Base-by-base conservation (phyloP, 2,329 filamentous ascomycete genomes). In the Remersonia thermophila region DNA sequence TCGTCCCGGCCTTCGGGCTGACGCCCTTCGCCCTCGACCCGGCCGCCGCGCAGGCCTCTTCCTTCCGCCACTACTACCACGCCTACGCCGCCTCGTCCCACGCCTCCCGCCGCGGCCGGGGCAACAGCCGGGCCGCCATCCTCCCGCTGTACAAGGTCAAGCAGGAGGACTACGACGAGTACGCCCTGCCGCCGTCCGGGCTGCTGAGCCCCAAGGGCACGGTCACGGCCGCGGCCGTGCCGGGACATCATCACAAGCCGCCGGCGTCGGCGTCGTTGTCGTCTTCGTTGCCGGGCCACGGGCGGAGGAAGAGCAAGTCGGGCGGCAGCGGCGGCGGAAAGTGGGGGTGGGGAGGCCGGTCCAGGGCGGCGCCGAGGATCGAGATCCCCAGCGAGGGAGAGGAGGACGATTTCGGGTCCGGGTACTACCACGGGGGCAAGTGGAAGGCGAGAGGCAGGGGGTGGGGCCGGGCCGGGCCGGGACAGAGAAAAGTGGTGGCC, bases 101-200 rank as follows among this genome's bases (percentile, higher is more conserved):
- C 20, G 20, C 5, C 9, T n/a, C n/a, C 5, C 2, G 8, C 3
- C 17, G 39, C 11, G 37, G 43, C n/a, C 3, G 11, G 7, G 13
- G 18, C 6, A 2, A 10, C 5, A 28, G 12, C 5, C n/a, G 11
- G 4, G 15, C 11, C 4, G 42, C 44, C 11, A 40, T 64, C 6
- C 55, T 68, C 1, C 69, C 71, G 7, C 47, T 66, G 20, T 69
- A 63, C 53, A 75, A 75, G 49, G 63, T 64, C 41, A 75, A 75
- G 50, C 49, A 61, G 6, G 71, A 76, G 33, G 59, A 60, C 38
- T 58, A 63, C 37, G 63, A 63, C 29, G 56, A 53, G 18, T 51
- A 50, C 27, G 42, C 45, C 4, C 37, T 52, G 18, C 48, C 58
- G 0, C 50, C 56, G 4, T 55, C 57, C 1, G 43, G 50, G 5